Percentiles rank a stretch among this genome's conserved stretches.
phyloP scores from a whole-genome alignment of 345 rosid species.

The Raphanus raphanistrum region DNA sequence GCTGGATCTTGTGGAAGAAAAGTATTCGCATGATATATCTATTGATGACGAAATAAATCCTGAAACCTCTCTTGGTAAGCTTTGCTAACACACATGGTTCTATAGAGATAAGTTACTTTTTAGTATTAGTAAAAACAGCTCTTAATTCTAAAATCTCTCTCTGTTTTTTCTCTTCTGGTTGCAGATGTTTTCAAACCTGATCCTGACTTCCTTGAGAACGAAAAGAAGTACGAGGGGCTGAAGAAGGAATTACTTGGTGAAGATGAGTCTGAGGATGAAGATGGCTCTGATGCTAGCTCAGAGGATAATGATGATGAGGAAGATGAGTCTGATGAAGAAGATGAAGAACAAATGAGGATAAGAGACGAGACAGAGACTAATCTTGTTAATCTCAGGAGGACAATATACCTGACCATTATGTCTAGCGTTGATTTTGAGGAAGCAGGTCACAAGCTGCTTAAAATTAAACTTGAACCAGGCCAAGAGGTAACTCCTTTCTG shows the following conservation, averaged over 20 bases:
- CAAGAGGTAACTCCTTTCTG: slow-evolving; percentile 66
- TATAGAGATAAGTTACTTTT: background rate
- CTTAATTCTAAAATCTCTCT: slow-evolving; percentile 4
- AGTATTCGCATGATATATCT: slow-evolving; percentile 84
- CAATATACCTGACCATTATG: slow-evolving; percentile 94
- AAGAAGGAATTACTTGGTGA: slow-evolving; percentile 88
- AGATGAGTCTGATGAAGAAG: slow-evolving; percentile 65
- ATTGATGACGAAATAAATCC: slow-evolving; percentile 68
- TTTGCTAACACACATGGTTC: slow-evolving; percentile 19
- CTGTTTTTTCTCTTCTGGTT: slow-evolving; percentile 9
- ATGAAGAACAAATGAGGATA: slow-evolving; percentile 74
- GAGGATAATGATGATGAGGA: slow-evolving; percentile 57
- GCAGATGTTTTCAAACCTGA: slow-evolving; percentile 76
- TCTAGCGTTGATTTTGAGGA: slow-evolving; percentile 98
- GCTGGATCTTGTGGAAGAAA: slow-evolving; percentile 92
- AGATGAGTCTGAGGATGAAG: slow-evolving; percentile 83
- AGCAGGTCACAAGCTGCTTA: slow-evolving; percentile 93
- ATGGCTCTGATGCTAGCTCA: slow-evolving; percentile 66
- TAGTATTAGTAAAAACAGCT: background rate
- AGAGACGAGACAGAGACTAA: slow-evolving; percentile 96
- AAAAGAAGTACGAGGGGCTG: slow-evolving; percentile 80
- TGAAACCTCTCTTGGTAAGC: slow-evolving; percentile 77
- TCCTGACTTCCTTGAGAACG: slow-evolving; percentile 81
- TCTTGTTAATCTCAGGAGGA: slow-evolving; percentile 91
- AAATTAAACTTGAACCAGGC: slow-evolving; percentile 94